phyloP scores from a whole-genome alignment of 169 alveolate genomes.

The Cryptosporidium andersoni region DNA sequence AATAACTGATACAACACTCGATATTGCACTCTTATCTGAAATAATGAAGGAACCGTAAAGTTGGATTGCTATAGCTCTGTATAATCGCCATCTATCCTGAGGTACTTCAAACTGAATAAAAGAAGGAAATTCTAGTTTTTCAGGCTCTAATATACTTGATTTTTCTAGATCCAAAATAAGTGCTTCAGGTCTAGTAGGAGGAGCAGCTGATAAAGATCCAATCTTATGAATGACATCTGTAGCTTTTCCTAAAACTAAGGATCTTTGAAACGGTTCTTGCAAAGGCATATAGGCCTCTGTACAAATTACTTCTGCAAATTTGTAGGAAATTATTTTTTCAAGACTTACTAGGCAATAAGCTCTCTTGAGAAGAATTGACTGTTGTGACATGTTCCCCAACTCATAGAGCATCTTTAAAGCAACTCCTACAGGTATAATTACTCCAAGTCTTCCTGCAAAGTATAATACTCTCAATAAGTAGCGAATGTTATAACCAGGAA shows the following conservation, averaged over 20 bases:
- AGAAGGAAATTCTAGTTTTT: constrained; percentile 13
- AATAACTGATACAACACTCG: constrained; percentile 38
- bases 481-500: constrained; percentile 52
- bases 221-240: constrained; percentile 11
- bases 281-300: constrained; percentile 5
- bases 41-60: constrained; percentile 23
- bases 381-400: constrained; percentile 30
- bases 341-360: constrained; percentile 45
- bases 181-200: constrained; percentile 47
- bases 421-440: constrained; percentile 37
- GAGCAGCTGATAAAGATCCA: constrained; percentile 1
- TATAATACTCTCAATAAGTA: constrained; percentile 36
- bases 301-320: constrained; percentile 44
- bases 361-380: constrained; percentile 22
- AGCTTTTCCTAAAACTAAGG: not conserved
- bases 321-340: constrained; percentile 6
- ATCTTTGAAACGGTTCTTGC: not conserved
- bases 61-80: constrained; percentile 42
- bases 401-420: constrained; percentile 55
- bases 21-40: not conserved
- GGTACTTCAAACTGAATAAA: constrained; percentile 22
- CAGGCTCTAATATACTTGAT: not conserved
- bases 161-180: constrained; percentile 27
- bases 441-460: constrained; percentile 59
- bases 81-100: constrained; percentile 45